phyloP scores from a whole-genome alignment of 805 yeast genomes.

The Hanseniaspora jakobsenii region DNA sequence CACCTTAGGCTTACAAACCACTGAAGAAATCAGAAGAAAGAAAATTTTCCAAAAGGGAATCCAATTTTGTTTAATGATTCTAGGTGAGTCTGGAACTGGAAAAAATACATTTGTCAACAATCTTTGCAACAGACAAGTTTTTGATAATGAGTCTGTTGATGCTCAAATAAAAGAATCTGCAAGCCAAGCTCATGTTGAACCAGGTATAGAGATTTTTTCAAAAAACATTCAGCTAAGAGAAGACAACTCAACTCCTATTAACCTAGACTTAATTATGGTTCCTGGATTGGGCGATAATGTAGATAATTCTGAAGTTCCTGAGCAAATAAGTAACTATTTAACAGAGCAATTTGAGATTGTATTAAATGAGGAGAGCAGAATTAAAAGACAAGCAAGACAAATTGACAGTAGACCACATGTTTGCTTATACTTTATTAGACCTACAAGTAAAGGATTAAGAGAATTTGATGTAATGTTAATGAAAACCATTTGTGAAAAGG shows the following conservation, averaged over 20 bases:
- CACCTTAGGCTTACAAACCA: conserved; percentile 15
- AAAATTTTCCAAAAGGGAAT: conserved; percentile 53
- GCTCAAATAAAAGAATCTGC: conserved; percentile 22
- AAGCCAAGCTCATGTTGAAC: conserved; percentile 27
- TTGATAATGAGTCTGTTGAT: conserved; percentile 23
- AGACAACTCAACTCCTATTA: conserved; percentile 40
- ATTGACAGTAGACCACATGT: conserved; percentile 67
- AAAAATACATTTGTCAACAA: conserved; percentile 62
- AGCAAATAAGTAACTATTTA: conserved; percentile 45
- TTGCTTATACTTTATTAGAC: conserved; percentile 62
- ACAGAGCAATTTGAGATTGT: conserved; percentile 62
- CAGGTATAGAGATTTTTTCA: conserved; percentile 35
- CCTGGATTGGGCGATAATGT: conserved; percentile 69
- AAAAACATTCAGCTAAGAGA: conserved; percentile 46
- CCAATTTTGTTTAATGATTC: conserved; percentile 54
- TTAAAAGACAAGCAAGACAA: conserved; percentile 58
- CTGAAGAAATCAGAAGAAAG: conserved; percentile 39
- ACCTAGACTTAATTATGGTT: conserved; percentile 51
- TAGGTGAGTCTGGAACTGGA: conserved; percentile 66
- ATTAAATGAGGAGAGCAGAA: conserved; percentile 62
- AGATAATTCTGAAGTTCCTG: conserved; percentile 43
- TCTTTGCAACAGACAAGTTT: conserved; percentile 42
- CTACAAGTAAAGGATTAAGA: conserved; percentile 38
- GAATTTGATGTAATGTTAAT: conserved; percentile 53
- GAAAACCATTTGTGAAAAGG: conserved; percentile 55